Base-by-base conservation (phyloP, 2,329 filamentous ascomycete genomes). In the Juglanconis juglandina region DNA sequence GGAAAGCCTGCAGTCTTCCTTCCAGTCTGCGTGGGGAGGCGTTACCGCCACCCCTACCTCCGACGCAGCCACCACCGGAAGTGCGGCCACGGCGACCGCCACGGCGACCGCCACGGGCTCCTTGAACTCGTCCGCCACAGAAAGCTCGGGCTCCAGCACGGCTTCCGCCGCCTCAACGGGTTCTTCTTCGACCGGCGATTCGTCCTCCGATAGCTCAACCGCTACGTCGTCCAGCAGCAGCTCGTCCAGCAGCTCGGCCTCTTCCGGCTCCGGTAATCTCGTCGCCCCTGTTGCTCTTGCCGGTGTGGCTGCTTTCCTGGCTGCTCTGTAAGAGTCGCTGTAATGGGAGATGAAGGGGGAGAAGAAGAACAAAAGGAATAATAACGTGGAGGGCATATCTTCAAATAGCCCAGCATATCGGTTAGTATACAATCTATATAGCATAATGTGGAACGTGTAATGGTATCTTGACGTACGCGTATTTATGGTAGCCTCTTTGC, bases 1-100 rank as follows among this genome's bases (percentile, higher is more conserved):
- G 42, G 48, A 41, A 37, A 52, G 39, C 55, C 48, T 58, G 37
- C 39, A 42, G 37, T 42, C 55, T 11, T 58, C 55, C 13, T 58
- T 58, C 48, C n/a, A 44, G 13, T 4, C 48, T 14, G 47, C 13
- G 7, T 58, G 55, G 55, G 48, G 35, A 32, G 32, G 14, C 48
- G 48, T 17, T n/a, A 51, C 47, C 37, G 37, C 24, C 9, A 35
- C 34, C 6, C n/a, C 37, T 6, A 47, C 44, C 13, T 37, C 34
- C 24, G 24, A 24, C 24, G 41, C 41, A 11, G 11, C 39, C 32
- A 33, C n/a, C 53, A 24, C 51, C 5, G 46, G 17, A 5, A 48
- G 41, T 13, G 5, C 41, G 10, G 41, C 41, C 41, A 13, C 41
- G 8, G 9, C 49, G 5, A 8, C 3, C 49, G 35, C 44, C 2